phyloP scores from a whole-genome alignment of 2,329 filamentous ascomycete species.

The Mycogone perniciosa region DNA sequence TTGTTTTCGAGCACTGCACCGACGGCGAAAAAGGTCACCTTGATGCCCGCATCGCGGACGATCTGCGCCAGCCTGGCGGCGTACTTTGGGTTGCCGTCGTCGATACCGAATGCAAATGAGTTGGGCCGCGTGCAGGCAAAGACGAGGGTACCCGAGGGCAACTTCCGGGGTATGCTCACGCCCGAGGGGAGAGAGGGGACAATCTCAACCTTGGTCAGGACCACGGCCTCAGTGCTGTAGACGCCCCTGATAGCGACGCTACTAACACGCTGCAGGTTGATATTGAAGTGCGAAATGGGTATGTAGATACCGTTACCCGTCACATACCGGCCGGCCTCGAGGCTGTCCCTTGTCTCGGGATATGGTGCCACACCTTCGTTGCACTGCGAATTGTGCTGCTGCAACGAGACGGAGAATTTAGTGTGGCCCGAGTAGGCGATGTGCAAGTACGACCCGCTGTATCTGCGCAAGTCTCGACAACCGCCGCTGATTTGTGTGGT shows the following conservation, averaged over 20 bases:
- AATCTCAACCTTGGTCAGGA: slow-evolving; percentile 54
- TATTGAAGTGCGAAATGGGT: slow-evolving; percentile 59
- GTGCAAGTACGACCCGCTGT: slow-evolving; percentile 55
- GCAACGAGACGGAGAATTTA: slow-evolving; percentile 57
- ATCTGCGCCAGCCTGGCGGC: slow-evolving; percentile 45
- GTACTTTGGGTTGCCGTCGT: slow-evolving; percentile 54
- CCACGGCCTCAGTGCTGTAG: slow-evolving; percentile 45
- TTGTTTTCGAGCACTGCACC: slow-evolving; percentile 54
- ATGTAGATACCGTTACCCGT: slow-evolving; percentile 55
- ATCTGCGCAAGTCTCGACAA: slow-evolving; percentile 46
- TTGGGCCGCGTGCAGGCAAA: slow-evolving; percentile 62
- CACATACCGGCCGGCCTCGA: slow-evolving; percentile 56
- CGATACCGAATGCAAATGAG: slow-evolving; percentile 66
- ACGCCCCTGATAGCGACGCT: slow-evolving; percentile 61
- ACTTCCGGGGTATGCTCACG: slow-evolving; percentile 50
- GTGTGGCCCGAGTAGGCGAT: slow-evolving; percentile 56
- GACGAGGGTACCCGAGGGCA: slow-evolving; percentile 54
- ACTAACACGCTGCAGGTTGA: slow-evolving; percentile 49
- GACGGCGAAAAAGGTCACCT: slow-evolving; percentile 67
- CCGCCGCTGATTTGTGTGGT: slow-evolving; percentile 46
- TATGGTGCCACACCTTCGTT: slow-evolving; percentile 49
- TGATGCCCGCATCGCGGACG: slow-evolving; percentile 53
- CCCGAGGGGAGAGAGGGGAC: slow-evolving; percentile 46
- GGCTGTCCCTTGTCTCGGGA: slow-evolving; percentile 61
- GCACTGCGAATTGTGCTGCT: slow-evolving; percentile 60